Evolutionary conservation across 345 rosid species (phyloP), one percentile per base, ranked within the genome.

Genomic region (Dovyalis caffra): DNA sequence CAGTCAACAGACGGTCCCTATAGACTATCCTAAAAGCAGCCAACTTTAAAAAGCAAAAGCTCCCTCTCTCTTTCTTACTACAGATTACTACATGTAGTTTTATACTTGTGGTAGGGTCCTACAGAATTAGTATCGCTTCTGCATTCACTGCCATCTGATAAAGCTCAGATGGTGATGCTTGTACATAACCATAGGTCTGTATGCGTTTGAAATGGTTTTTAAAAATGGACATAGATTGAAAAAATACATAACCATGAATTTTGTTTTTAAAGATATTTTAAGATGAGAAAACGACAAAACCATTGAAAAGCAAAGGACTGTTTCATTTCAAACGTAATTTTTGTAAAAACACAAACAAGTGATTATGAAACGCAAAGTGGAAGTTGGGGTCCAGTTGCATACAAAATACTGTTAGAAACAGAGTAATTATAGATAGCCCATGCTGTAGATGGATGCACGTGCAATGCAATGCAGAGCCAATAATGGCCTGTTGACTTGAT

Each of bases 21-120:
- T 74, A 76, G 83, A 80, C 81, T 76, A 73, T 72, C 40, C 79
- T 75, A 80, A 88, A 82, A 88, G 94, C 82, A 79, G 37, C 74
- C 60, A 72, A 79, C 95, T 88, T 87, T 76, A 79, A 60, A 90
- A 87, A 82, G 86, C 83, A 77, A 89, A 91, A 87, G 87, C 90
- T 82, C 83, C 74, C 61, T 68, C 65, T 35, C 58, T 60, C 79
- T 56, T 76, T 66, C 61, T 25, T 62, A 35, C 56, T 29, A 8
- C 4, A 23, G 8, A 16, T 62, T 53, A 53, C n/a, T n/a, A n/a
- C 14, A 53, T 53, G 14, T 53, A 33, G 2, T 25, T 66, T 9
- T 12, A 60, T 28, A 51, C 14, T 65, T 34, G 11, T 66, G 33
- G 60, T 40, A n/a, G 29, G 74, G 77, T 56, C 71, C 71, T 16